These are phyloP conservation scores for Acanthamoeba divionensis DNA, from an alignment of 208 protist genomes.

Conservation along the genomic window DNA sequence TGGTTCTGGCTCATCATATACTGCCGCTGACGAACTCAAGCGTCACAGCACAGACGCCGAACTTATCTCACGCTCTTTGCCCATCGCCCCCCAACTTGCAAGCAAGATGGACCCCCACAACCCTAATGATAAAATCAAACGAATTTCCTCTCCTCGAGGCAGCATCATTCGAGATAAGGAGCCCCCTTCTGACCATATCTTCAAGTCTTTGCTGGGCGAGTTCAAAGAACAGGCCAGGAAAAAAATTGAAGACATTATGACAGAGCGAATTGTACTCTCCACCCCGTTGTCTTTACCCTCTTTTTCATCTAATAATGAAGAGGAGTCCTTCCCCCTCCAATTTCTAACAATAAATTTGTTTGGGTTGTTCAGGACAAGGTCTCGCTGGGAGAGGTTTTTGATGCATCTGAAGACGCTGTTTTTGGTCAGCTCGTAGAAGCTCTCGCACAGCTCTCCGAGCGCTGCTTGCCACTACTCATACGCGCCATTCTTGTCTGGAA, in stretches of 20 bases:
- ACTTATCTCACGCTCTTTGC: too few species aligned
- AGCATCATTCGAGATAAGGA: slow-evolving; percentile 33
- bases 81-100: too few species aligned
- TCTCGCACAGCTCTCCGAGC: background rate
- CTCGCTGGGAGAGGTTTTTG: slow-evolving; percentile 16
- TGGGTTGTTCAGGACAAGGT: background rate
- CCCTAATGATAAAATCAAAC: slow-evolving; percentile 3
- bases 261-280: background rate
- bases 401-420: background rate
- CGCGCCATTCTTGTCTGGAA: slow-evolving; percentile 26
- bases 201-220: slow-evolving; percentile 14
- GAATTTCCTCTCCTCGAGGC: background rate
- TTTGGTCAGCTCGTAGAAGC: slow-evolving; percentile 23
- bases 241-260: slow-evolving; percentile 40
- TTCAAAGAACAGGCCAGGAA: slow-evolving; percentile 2
- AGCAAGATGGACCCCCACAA: too few species aligned
- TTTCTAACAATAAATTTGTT: background rate
- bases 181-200: background rate
- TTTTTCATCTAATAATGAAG: too few species aligned
- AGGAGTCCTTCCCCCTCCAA: too few species aligned
- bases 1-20: too few species aligned
- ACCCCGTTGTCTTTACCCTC: too few species aligned
- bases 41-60: too few species aligned
- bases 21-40: too few species aligned
- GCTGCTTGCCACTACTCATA: slow-evolving; percentile 25